Evolutionary conservation across 2,329 filamentous ascomycete species (phyloP), one percentile per base, ranked within the genome.

Genomic region (Colletotrichum paranaense): DNA sequence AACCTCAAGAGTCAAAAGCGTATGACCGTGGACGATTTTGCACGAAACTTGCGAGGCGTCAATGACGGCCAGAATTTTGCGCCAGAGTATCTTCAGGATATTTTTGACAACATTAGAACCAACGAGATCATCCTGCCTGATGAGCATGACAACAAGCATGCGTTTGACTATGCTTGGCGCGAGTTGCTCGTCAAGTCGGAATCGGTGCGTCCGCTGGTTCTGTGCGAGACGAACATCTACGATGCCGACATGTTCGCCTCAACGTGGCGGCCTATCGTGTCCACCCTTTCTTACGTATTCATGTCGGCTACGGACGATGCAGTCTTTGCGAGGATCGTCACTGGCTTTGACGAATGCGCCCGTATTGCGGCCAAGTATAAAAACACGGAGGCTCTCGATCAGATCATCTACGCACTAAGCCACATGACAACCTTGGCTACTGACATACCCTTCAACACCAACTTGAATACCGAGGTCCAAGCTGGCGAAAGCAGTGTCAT

Each of bases 221-320:
- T 96, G 35, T 97, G 95, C 81, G 90, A 97, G 76, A 98, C 96
- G 5, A 98, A 98, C 80, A 92, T 97, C 52, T 99, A 95, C 82
- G 97, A 99, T 82, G 94, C 95, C 4, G 95, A 99, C 80, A 98
- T 99, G 94, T 99, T 99, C 81, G 92, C 93, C 70, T 93, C 95
- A 26, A 98, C 95, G 0, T 99, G 97, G 97, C 95, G 91, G 80
- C 96, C 97, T 0, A 95, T 99, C 62, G 89, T 99, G 49, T 95
- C 97, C 4, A 98, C 97, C 0, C 86, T 99, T 67, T 97, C 97
- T 14, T 99, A 98, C 80, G 97, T 99, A 4, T 99, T 99, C 85
- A 97, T 98, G 93, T 98, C 96, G 46, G 97, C 97, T 19, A 97
- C 95, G 0, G 97, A 99, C 79, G 97, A 99, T 81, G 89, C 96